Conservation (phyloP, 495 filamentous ascomycete species). For the Aspergillus sparsus region DNA sequence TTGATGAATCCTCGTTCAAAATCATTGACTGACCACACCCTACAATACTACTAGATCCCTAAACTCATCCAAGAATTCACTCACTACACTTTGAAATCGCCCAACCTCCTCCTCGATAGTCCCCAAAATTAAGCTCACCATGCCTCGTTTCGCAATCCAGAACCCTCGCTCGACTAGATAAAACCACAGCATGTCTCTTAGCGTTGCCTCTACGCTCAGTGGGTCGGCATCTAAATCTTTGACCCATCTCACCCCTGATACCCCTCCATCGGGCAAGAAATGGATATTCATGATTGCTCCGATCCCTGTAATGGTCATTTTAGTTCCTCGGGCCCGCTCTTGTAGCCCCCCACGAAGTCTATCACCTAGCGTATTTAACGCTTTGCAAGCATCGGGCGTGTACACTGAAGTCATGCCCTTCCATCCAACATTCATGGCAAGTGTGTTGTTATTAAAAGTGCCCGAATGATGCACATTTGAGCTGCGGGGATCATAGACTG, state of each 20-base stretch:
- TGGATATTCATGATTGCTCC: slow-evolving; percentile 26
- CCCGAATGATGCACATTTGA: slow-evolving; percentile 51
- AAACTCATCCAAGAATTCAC: slow-evolving; percentile 10
- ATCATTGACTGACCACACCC: too few relatives aligned
- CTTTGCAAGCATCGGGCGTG: slow-evolving; percentile 18
- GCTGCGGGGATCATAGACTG: slow-evolving; percentile 52
- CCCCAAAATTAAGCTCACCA: slow-evolving; percentile 43
- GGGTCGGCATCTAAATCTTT: slow-evolving; percentile 3
- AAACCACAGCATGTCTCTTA: slow-evolving; percentile 52
- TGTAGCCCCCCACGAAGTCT: slow-evolving; percentile 7
- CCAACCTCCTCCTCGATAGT: slow-evolving; percentile 43
- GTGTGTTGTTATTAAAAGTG: slow-evolving; percentile 68
- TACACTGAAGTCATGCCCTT: slow-evolving; percentile 19
- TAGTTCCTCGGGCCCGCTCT: slow-evolving; percentile 16
- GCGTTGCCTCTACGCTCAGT: slow-evolving; percentile 15
- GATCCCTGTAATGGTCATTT: slow-evolving; percentile 24
- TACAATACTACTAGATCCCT: slow-evolving; percentile 1
- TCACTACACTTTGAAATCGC: slow-evolving; percentile 28
- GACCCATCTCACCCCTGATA: neutral
- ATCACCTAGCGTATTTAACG: slow-evolving; percentile 27
- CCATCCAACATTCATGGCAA: slow-evolving; percentile 57
- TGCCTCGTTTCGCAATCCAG: slow-evolving; percentile 48
- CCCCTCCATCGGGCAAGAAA: slow-evolving; percentile 23
- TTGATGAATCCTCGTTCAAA: too few relatives aligned
- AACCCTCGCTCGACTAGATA: slow-evolving; percentile 50